phyloP scores from a whole-genome alignment of 805 yeast species.

The Barnettozyma pratensis region DNA sequence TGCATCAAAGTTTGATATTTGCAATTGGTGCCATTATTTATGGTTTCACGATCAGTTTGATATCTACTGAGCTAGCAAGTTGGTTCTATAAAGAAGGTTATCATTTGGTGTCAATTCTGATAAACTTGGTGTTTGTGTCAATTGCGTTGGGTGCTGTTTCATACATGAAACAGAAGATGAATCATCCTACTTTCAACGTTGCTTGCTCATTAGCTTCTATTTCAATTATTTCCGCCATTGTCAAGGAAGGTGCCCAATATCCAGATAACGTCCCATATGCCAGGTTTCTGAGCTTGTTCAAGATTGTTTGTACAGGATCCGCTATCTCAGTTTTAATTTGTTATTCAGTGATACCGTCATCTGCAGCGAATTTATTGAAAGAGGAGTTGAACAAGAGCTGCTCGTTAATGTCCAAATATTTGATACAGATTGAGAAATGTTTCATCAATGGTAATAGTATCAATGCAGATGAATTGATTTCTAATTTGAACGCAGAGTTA shows the following conservation, averaged over 20 bases:
- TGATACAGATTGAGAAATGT: slow-evolving; percentile 42
- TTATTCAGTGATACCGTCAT: slow-evolving; percentile 57
- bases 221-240: slow-evolving; percentile 61
- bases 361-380: slow-evolving; percentile 46
- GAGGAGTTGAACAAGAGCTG: slow-evolving; percentile 44
- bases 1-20: slow-evolving; percentile 68
- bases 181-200: slow-evolving; percentile 67
- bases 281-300: slow-evolving; percentile 47
- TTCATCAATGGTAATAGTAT: slow-evolving; percentile 41
- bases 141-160: slow-evolving; percentile 62
- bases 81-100: slow-evolving; percentile 38
- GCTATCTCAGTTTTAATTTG: slow-evolving; percentile 54
- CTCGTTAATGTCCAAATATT: slow-evolving; percentile 44
- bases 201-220: slow-evolving; percentile 78
- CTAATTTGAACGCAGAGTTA: slow-evolving; percentile 31
- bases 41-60: slow-evolving; percentile 46
- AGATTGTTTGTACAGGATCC: slow-evolving; percentile 59
- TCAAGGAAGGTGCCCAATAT: slow-evolving; percentile 67
- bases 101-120: slow-evolving; percentile 43
- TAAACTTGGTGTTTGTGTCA: slow-evolving; percentile 50
- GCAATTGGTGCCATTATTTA: slow-evolving; percentile 50
- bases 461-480: slow-evolving; percentile 30
- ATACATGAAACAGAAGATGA: slow-evolving; percentile 60
- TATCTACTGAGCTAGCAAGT: slow-evolving; percentile 48
- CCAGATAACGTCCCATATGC: slow-evolving; percentile 51